These are phyloP conservation scores for Bruguiera hainesii DNA, from an alignment of 441 rosid species.

Conservation along the genomic window DNA sequence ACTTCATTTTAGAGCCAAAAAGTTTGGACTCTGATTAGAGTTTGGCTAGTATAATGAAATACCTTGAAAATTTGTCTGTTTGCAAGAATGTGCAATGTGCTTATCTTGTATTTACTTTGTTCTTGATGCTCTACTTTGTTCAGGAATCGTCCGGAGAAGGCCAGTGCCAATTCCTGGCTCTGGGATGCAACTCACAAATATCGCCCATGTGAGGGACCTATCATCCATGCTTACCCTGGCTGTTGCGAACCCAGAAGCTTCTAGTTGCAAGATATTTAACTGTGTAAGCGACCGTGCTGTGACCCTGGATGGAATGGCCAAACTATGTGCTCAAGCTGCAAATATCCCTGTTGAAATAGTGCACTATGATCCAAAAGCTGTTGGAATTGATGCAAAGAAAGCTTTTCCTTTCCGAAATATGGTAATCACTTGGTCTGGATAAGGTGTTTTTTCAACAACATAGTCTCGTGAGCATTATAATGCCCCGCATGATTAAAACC, in stretches of 20 bases:
- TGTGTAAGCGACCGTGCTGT: constrained; percentile 89
- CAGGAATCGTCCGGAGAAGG: constrained; percentile 83
- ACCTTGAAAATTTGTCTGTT: no score
- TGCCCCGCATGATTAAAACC: background rate
- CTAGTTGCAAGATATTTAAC: constrained; percentile 69
- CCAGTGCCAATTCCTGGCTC: constrained; percentile 91
- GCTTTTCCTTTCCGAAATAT: constrained; percentile 92
- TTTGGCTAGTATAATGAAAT: no score
- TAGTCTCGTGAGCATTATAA: background rate
- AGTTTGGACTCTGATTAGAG: no score
- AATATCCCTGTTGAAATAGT: constrained; percentile 66
- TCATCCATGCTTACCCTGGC: constrained; percentile 83
- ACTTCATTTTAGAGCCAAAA: no score
- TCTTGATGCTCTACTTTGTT: constrained; percentile 9
- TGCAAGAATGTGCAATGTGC: no score
- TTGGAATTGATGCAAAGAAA: constrained; percentile 81
- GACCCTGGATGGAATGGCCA: constrained; percentile 91
- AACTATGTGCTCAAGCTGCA: constrained; percentile 88
- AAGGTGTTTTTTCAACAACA: background rate
- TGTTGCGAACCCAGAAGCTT: constrained; percentile 68
- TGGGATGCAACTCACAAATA: constrained; percentile 86
- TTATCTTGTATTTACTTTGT: background rate
- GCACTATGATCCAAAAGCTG: constrained; percentile 85
- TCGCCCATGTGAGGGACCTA: constrained; percentile 74
- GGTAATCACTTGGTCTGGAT: constrained; percentile 34